Conservation (phyloP, 1,284 basidiomycete species). For the Malassezia slooffiae region DNA sequence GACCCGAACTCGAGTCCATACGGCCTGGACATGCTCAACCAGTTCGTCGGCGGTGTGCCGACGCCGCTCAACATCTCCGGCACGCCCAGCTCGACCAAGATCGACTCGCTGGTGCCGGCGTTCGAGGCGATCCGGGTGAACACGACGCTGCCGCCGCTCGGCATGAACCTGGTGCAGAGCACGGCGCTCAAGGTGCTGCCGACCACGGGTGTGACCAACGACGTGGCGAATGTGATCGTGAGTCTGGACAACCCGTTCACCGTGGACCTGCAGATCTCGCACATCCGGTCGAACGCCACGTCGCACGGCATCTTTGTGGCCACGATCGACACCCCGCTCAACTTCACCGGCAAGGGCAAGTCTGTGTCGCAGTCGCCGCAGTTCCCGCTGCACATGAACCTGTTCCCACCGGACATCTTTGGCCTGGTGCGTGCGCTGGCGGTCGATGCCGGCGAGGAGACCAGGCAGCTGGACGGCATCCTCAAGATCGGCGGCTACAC, state of each 20-base stretch:
- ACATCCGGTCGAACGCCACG: conserved; percentile 57
- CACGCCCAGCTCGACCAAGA: conserved; percentile 56
- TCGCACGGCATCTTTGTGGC: conserved; percentile 60
- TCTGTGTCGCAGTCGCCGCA: conserved; percentile 55
- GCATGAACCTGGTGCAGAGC: conserved; percentile 54
- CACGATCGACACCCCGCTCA: conserved; percentile 54
- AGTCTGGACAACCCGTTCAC: conserved; percentile 62
- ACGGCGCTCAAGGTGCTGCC: conserved; percentile 56
- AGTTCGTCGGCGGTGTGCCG: conserved; percentile 56
- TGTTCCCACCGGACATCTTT: conserved; percentile 62
- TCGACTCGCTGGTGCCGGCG: conserved; percentile 56
- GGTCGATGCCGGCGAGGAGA: conserved; percentile 57
- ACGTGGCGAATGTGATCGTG: conserved; percentile 61
- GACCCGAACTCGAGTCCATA: conserved; percentile 58
- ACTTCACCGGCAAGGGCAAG: conserved; percentile 55
- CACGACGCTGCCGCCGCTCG: conserved; percentile 57
- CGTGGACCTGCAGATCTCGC: conserved; percentile 55
- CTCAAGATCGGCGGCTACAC: conserved; percentile 61
- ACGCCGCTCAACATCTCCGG: conserved; percentile 48
- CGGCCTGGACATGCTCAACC: conserved; percentile 58
- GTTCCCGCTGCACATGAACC: conserved; percentile 59
- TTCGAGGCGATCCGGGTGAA: conserved; percentile 58
- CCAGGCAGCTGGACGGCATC: conserved; percentile 59
- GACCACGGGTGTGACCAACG: conserved; percentile 58
- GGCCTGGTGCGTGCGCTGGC: conserved; percentile 60